phyloP scores from a whole-genome alignment of 2,329 filamentous ascomycete species.

The Fusarium subtropicale region DNA sequence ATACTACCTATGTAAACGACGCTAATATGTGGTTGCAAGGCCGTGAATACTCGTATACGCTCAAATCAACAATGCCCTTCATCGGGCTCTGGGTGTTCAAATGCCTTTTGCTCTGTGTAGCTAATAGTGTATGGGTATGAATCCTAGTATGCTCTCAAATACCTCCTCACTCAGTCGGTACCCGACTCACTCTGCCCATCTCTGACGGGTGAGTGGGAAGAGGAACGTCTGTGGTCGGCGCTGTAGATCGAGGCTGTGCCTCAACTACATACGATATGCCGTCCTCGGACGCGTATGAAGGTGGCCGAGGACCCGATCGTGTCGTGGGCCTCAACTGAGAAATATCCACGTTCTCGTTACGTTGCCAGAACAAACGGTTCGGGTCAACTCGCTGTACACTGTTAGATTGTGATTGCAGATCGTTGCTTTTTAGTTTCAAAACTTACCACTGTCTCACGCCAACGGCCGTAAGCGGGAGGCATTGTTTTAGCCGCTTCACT shows the following conservation, averaged over 20 bases:
- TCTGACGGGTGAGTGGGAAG: conserved; percentile 64
- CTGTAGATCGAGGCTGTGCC: conserved; percentile 69
- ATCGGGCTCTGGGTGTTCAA: background rate
- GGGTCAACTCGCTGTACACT: conserved; percentile 76
- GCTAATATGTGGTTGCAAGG: conserved; percentile 31
- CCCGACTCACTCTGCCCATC: conserved; percentile 46
- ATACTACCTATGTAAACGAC: conserved; percentile 13
- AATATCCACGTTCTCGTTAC: conserved; percentile 61
- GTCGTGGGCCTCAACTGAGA: conserved; percentile 41
- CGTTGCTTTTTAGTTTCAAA: background rate
- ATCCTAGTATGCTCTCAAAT: background rate
- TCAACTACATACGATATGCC: conserved; percentile 79
- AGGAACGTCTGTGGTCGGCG: conserved; percentile 58
- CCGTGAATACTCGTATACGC: conserved; percentile 28
- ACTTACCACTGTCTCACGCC: conserved; percentile 84
- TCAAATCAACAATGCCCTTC: conserved; percentile 15
- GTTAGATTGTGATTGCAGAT: conserved; percentile 7
- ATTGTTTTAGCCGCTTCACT: conserved; percentile 68
- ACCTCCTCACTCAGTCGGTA: conserved; percentile 28
- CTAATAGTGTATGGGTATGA: background rate
- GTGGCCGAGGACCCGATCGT: conserved; percentile 65
- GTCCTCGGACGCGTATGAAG: conserved; percentile 81
- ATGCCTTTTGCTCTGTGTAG: background rate
- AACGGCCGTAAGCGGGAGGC: conserved; percentile 87
- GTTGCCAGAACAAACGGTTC: conserved; percentile 83